Conservation (phyloP, 805 yeast species). For the Isabelozyma pseudorhagii region DNA sequence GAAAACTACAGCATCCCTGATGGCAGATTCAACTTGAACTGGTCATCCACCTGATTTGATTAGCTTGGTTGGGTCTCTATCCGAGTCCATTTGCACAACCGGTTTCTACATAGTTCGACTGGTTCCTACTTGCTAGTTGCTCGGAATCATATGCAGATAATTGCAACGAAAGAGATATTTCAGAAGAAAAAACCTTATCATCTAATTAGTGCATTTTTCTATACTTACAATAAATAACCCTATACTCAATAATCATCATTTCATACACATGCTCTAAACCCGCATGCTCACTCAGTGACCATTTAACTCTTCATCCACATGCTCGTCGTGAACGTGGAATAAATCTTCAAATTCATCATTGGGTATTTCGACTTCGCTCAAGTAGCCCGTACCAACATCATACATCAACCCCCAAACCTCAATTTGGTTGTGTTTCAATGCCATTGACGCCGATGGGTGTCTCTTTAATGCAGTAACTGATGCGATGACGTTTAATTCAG, state of each 20-base stretch:
- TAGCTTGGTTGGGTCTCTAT: too few relatives aligned
- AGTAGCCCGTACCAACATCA: conserved; percentile 74
- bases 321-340: conserved; percentile 36
- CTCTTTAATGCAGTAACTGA: conserved; percentile 67
- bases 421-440: conserved; percentile 57
- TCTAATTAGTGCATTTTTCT: neutral
- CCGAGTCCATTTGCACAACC: too few relatives aligned
- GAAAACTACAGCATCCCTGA: conserved; percentile 63
- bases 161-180: too few relatives aligned
- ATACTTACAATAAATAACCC: neutral
- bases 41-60: conserved; percentile 41
- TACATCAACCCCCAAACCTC: conserved; percentile 83
- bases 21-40: conserved; percentile 69
- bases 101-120: too few relatives aligned
- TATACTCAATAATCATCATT: neutral
- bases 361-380: conserved; percentile 40
- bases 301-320: neutral
- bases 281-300: neutral
- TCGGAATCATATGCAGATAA: too few relatives aligned
- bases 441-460: conserved; percentile 67
- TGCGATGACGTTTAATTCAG: conserved; percentile 70
- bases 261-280: too few relatives aligned
- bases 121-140: too few relatives aligned
- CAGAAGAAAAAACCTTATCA: too few relatives aligned
- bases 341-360: conserved; percentile 43